Percentiles rank a stretch among this genome's conserved stretches.
Evolutionary conservation across 768 basidiomycete genomes (phyloP).

Genomic region (Suillus ampliporus): DNA sequence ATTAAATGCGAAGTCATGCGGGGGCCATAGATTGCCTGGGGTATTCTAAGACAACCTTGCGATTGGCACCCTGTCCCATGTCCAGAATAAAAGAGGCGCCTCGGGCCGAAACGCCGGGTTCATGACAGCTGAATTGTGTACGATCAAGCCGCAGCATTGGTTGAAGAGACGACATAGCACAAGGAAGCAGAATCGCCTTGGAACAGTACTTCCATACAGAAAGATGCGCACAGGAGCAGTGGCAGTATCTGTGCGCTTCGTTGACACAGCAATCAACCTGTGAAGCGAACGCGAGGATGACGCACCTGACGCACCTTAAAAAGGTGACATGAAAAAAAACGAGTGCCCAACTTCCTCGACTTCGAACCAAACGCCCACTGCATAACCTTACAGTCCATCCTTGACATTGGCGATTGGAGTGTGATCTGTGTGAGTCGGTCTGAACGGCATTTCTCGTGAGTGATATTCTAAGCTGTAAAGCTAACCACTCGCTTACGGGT

Average conservation of each 20-base stretch:
- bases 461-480: not conserved
- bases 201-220: not conserved
- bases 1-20: no score
- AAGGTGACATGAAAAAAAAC: not conserved
- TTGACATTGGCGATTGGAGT: not conserved
- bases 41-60: conserved; percentile 27
- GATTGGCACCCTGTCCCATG: conserved; percentile 31
- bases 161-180: no score
- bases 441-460: not conserved
- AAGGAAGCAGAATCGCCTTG: not conserved
- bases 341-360: not conserved
- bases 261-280: not conserved
- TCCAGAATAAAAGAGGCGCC: conserved; percentile 32
- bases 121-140: no score
- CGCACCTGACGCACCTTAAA: no score
- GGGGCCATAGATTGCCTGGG: not conserved
- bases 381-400: not conserved
- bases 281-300: not conserved
- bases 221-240: no score
- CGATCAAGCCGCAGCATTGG: no score
- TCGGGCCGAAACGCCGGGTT: no score
- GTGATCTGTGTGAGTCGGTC: not conserved
- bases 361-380: not conserved
- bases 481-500: not conserved
- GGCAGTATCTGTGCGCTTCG: no score